These are phyloP conservation scores for Candida tibetensis DNA, from an alignment of 805 yeast species.

Conservation along the genomic window DNA sequence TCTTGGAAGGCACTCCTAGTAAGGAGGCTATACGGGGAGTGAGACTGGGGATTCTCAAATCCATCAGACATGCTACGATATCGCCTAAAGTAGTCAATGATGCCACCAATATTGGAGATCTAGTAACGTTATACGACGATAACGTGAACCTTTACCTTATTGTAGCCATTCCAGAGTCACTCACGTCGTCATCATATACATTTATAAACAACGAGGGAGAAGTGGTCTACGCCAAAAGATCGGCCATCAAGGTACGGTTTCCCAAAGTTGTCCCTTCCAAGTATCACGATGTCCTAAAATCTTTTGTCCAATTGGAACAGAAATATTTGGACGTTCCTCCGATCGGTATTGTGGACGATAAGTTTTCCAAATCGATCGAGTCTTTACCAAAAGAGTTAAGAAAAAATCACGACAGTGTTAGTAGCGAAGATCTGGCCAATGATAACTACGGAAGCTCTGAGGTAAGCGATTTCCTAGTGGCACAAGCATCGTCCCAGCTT, in stretches of 20 bases:
- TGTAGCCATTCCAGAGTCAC: slow-evolving; percentile 48
- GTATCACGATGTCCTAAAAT: slow-evolving; percentile 22
- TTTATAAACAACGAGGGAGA: slow-evolving; percentile 58
- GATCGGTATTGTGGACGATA: slow-evolving; percentile 34
- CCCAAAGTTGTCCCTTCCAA: slow-evolving; percentile 49
- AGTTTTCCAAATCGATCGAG: slow-evolving; percentile 21
- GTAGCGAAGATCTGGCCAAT: slow-evolving; percentile 1
- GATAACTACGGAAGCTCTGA: background rate
- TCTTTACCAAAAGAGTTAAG: slow-evolving; percentile 20
- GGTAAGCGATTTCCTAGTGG: slow-evolving; percentile 25
- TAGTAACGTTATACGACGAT: slow-evolving; percentile 51
- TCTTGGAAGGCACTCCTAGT: background rate
- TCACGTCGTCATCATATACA: slow-evolving; percentile 55
- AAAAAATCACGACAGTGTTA: slow-evolving; percentile 7
- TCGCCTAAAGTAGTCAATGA: slow-evolving; percentile 8
- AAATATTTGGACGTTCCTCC: slow-evolving; percentile 36
- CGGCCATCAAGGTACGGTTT: slow-evolving; percentile 47
- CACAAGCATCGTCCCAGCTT: slow-evolving; percentile 34
- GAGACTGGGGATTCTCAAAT: background rate
- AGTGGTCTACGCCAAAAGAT: slow-evolving; percentile 44
- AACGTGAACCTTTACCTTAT: slow-evolving; percentile 52
- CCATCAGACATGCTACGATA: slow-evolving; percentile 10
- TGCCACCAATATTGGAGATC: slow-evolving; percentile 53
- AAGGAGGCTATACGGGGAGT: background rate
- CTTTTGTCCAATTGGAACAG: slow-evolving; percentile 28